A percentile compares a stretch with the other conserved stretches of the same genome.
Evolutionary conservation across 2,329 filamentous ascomycete genomes (phyloP).

Genomic region (Diplodia scrobiculata): DNA sequence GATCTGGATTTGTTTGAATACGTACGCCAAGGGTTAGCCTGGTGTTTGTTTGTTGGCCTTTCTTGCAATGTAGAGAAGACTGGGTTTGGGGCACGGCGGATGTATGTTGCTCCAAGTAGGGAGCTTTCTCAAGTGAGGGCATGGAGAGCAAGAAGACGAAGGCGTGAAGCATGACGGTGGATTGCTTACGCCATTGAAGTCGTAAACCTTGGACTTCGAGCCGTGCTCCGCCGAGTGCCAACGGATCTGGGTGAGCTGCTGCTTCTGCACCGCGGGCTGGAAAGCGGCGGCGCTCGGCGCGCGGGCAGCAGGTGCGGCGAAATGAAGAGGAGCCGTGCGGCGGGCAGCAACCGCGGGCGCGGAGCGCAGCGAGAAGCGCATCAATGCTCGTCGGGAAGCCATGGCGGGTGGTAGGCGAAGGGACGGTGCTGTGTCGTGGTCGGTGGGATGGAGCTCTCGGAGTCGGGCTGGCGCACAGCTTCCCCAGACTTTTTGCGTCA

Average conservation of each 20-base stretch:
- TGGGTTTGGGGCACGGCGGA: not conserved
- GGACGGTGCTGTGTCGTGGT: not conserved
- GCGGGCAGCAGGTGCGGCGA: not conserved
- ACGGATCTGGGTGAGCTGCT: not conserved
- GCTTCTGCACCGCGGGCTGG: not conserved
- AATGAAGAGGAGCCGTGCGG: not conserved
- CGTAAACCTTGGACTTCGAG: constrained; percentile 23
- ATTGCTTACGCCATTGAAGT: constrained; percentile 21
- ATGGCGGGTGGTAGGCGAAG: not conserved
- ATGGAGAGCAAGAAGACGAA: not conserved
- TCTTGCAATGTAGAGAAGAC: not conserved
- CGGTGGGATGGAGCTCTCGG: not conserved
- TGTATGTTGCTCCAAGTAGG: not conserved
- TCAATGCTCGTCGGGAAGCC: constrained; percentile 21
- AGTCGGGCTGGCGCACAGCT: constrained; percentile 9
- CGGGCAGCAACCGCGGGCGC: not conserved
- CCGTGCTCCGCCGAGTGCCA: constrained; percentile 24
- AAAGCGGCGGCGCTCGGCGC: not conserved
- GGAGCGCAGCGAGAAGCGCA: constrained; percentile 10
- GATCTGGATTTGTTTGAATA: not conserved
- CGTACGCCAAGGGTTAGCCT: not conserved
- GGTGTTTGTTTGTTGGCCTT: not conserved
- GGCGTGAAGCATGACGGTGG: not conserved
- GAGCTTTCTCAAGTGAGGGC: not conserved
- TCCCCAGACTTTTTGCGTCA: constrained; percentile 27